These are phyloP conservation scores for Sinapis alba DNA, from an alignment of 441 rosid genomes.

Conservation along the genomic window DNA sequence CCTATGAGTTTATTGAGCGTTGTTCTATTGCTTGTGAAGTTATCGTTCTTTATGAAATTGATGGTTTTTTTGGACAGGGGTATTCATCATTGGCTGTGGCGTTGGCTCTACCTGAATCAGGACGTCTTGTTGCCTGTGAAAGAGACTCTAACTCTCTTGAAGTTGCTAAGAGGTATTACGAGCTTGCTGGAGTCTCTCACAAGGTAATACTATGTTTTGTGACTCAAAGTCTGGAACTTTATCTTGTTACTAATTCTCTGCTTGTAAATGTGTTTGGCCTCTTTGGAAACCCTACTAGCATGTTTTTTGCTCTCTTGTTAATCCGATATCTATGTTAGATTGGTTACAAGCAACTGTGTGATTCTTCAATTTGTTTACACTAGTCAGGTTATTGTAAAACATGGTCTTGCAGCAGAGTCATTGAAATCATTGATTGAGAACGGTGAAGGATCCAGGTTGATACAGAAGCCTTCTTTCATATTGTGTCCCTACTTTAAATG, in stretches of 20 bases:
- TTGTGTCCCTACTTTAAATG: slow-evolving; percentile 8
- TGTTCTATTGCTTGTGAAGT: neutral
- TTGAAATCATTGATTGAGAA: slow-evolving; percentile 65
- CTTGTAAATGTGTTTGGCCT: neutral
- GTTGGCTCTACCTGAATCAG: slow-evolving; percentile 74
- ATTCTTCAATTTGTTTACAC: slow-evolving; percentile 26
- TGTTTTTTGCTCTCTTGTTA: neutral
- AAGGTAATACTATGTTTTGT: slow-evolving; percentile 49
- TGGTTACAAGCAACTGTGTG: slow-evolving; percentile 8
- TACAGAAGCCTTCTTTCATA: slow-evolving; percentile 12
- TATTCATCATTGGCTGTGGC: slow-evolving; percentile 93
- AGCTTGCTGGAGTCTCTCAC: slow-evolving; percentile 76
- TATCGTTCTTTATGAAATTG: neutral
- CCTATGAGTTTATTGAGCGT: neutral
- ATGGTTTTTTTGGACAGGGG: slow-evolving; percentile 50
- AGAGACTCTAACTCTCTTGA: slow-evolving; percentile 72
- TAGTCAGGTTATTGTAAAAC: slow-evolving; percentile 67
- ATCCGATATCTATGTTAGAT: neutral
- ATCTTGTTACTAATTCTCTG: neutral
- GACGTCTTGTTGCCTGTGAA: slow-evolving; percentile 87
- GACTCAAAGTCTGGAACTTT: neutral
- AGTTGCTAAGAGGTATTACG: slow-evolving; percentile 76
- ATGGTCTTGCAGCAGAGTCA: slow-evolving; percentile 73
- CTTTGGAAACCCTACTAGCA: neutral
- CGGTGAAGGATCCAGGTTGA: slow-evolving; percentile 78